Conservation (phyloP, 805 yeast species). For the Sugiyamaella smithiae region DNA sequence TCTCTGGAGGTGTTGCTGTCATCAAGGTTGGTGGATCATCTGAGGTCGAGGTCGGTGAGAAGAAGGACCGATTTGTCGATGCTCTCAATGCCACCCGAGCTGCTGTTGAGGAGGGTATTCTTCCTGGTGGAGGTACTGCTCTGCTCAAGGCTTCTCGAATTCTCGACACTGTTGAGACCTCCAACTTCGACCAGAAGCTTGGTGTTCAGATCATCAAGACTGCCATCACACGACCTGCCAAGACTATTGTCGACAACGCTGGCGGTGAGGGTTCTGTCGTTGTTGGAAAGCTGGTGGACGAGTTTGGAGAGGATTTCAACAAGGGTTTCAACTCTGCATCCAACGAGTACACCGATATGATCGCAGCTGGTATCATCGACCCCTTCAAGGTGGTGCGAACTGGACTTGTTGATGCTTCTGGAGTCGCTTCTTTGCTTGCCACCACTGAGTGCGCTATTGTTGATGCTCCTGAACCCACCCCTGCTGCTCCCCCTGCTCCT, state of each 20-base stretch:
- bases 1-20: slow-evolving; percentile 98
- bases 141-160: slow-evolving; percentile 83
- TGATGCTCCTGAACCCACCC: slow-evolving; percentile 79
- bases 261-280: slow-evolving; percentile 97
- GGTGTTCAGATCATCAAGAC: slow-evolving; percentile 92
- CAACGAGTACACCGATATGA: slow-evolving; percentile 93
- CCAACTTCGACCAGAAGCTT: slow-evolving; percentile 92
- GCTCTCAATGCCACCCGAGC: slow-evolving; percentile 98
- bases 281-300: slow-evolving; percentile 75
- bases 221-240: slow-evolving; percentile 94
- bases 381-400: slow-evolving; percentile 97
- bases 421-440: slow-evolving; percentile 95
- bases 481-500: slow-evolving; percentile 55
- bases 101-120: slow-evolving; percentile 96
- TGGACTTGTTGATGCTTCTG: slow-evolving; percentile 93
- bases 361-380: slow-evolving; percentile 94
- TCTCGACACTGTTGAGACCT: slow-evolving; percentile 67
- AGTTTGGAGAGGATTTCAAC: slow-evolving; percentile 69
- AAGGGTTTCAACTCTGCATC: slow-evolving; percentile 88
- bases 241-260: slow-evolving; percentile 92
- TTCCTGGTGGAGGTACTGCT: slow-evolving; percentile 99
- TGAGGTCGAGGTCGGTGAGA: slow-evolving; percentile 98
- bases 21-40: slow-evolving; percentile 96
- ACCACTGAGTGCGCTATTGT: slow-evolving; percentile 98
- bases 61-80: slow-evolving; percentile 98